phyloP scores from a whole-genome alignment of 2,329 filamentous ascomycete genomes.

The Fusarium ramigenum region DNA sequence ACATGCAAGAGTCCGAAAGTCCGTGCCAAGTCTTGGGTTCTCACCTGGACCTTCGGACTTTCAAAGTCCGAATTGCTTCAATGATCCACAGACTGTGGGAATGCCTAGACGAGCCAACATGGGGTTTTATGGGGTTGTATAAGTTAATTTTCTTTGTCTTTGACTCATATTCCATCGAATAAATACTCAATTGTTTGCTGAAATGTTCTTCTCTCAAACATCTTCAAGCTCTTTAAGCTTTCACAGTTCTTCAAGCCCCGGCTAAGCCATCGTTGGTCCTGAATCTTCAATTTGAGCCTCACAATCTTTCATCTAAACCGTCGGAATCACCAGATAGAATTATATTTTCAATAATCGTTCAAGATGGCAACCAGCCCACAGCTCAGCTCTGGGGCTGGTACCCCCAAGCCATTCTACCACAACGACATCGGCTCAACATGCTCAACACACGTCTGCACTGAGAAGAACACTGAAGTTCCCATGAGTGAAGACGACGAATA shows the following conservation, averaged over 20 bases:
- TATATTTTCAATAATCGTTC: background rate
- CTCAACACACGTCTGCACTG: constrained; percentile 23
- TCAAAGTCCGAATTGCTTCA: constrained; percentile 37
- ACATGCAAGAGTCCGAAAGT: constrained; percentile 10
- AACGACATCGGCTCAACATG: constrained; percentile 26
- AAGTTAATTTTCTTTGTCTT: constrained; percentile 16
- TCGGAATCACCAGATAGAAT: fast-evolving
- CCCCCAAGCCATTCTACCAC: background rate
- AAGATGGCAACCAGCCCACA: constrained; percentile 21
- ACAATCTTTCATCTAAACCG: background rate
- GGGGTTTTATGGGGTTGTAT: background rate
- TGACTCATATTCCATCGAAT: background rate
- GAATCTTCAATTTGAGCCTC: background rate
- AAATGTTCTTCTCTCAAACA: background rate
- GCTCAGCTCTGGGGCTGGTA: constrained; percentile 2
- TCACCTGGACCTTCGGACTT: constrained; percentile 24
- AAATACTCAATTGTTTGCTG: background rate
- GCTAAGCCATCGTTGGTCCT: background rate
- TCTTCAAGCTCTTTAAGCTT: background rate
- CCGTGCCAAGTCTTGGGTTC: background rate
- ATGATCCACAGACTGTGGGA: constrained; percentile 23
- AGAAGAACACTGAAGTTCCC: constrained; percentile 18
- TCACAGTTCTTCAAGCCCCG: background rate
- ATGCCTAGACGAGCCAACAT: background rate
- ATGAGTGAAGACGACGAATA: constrained; percentile 6